Conservation (phyloP, 345 rosid species). For the Salix caprea region DNA sequence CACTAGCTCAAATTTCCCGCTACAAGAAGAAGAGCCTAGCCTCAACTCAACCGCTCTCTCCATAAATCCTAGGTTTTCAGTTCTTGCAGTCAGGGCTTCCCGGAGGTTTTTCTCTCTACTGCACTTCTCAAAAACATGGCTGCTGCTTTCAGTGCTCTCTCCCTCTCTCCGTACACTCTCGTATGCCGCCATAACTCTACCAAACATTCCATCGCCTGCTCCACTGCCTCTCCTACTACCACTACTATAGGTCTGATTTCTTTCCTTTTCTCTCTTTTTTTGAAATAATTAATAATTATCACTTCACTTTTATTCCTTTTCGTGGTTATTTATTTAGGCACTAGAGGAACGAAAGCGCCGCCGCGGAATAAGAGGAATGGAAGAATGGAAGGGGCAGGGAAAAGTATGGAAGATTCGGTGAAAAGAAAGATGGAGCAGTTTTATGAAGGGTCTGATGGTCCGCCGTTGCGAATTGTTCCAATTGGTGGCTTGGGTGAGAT, state of each 20-base stretch:
- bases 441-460: slow-evolving; percentile 86
- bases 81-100: slow-evolving; percentile 27
- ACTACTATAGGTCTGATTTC: slow-evolving; percentile 36
- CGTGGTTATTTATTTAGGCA: slow-evolving; percentile 30
- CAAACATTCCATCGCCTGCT: slow-evolving; percentile 43
- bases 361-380: slow-evolving; percentile 40
- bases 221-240: slow-evolving; percentile 43
- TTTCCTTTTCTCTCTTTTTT: neutral
- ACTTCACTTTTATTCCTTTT: neutral
- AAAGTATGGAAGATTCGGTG: slow-evolving; percentile 95
- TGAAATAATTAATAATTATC: neutral
- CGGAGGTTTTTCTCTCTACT: slow-evolving; percentile 32
- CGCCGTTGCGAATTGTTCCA: slow-evolving; percentile 92
- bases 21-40: neutral
- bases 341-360: slow-evolving; percentile 44
- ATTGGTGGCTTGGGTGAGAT: slow-evolving; percentile 98
- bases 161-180: slow-evolving; percentile 43
- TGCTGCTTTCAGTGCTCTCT: slow-evolving; percentile 52
- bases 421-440: slow-evolving; percentile 94
- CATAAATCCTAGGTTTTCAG: slow-evolving; percentile 19
- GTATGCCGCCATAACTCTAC: slow-evolving; percentile 25
- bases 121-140: slow-evolving; percentile 46
- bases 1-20: slow-evolving; percentile 32
- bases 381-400: slow-evolving; percentile 73
- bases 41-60: slow-evolving; percentile 1